Conservation (phyloP, 371 early-diverging fungal genomes). For the Thermomucor indicae-seudaticae region DNA sequence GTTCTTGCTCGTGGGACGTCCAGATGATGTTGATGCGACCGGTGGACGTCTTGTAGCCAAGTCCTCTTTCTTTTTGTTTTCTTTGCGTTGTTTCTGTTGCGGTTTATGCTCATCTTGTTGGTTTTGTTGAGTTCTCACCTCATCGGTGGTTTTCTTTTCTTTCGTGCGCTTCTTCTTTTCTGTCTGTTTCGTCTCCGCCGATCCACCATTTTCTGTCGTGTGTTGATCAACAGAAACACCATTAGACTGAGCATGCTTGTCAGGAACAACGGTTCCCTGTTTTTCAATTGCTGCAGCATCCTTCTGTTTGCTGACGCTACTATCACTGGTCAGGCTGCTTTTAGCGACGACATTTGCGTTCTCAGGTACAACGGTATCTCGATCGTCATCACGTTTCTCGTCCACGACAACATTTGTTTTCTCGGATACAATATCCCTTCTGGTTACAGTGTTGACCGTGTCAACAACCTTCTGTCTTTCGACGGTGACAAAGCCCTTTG, state of each 20-base stretch:
- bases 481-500: too few relatives aligned
- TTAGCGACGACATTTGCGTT: too few relatives aligned
- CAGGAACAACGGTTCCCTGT: background rate
- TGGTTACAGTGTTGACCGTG: too few relatives aligned
- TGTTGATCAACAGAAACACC: background rate
- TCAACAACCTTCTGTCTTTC: too few relatives aligned
- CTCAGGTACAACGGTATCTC: too few relatives aligned
- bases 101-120: background rate
- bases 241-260: background rate
- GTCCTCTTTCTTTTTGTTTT: background rate
- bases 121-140: background rate
- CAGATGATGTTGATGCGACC: background rate
- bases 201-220: background rate
- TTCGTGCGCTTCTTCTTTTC: background rate
- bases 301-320: background rate
- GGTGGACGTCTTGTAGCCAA: background rate
- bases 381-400: too few relatives aligned
- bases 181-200: background rate
- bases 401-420: too few relatives aligned
- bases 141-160: background rate
- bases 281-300: background rate
- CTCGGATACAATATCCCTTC: too few relatives aligned
- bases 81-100: background rate
- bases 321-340: background rate
- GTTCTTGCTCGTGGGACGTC: background rate